A percentile compares a stretch with the other conserved stretches of the same genome.
phyloP scores from a whole-genome alignment of 1,284 basidiomycete genomes.

The Boletus semigastroideus region DNA sequence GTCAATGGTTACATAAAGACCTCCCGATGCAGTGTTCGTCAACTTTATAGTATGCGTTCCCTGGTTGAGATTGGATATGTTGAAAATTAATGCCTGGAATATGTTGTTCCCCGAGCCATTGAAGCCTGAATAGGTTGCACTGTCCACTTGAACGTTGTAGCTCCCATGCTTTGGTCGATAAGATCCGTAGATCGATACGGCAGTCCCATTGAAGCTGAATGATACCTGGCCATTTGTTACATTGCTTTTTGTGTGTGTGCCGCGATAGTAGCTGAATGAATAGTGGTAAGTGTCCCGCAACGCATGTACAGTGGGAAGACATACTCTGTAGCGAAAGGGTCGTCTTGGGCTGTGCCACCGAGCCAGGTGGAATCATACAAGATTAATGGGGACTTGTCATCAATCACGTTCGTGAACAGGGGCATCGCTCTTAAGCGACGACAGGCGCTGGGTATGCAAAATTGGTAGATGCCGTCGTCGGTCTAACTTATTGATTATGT shows the following conservation, averaged over 20 bases:
- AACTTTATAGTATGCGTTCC: conserved; percentile 28
- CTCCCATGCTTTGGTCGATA: conserved; percentile 33
- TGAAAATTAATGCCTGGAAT: conserved; percentile 34
- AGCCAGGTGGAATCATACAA: conserved; percentile 27
- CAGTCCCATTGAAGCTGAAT: conserved; percentile 39
- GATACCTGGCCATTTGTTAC: conserved; percentile 24
- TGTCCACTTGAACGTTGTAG: conserved; percentile 36
- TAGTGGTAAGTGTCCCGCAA: background rate
- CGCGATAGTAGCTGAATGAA: conserved; percentile 28
- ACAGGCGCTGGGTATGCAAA: too few relatives aligned
- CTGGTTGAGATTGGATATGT: conserved; percentile 26
- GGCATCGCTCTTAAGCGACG: too few relatives aligned
- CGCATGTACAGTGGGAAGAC: background rate
- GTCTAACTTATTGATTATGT: too few relatives aligned
- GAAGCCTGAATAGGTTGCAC: conserved; percentile 8
- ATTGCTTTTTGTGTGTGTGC: conserved; percentile 34
- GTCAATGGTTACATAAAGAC: conserved; percentile 33
- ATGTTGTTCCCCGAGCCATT: conserved; percentile 11
- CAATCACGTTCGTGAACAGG: conserved; percentile 24
- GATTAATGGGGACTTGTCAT: conserved; percentile 34
- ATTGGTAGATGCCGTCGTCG: too few relatives aligned
- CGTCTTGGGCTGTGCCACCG: conserved; percentile 14
- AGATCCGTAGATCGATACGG: conserved; percentile 36
- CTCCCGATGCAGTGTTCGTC: conserved; percentile 28
- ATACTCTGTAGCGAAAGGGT: conserved; percentile 20